Base-by-base conservation (phyloP, 2,329 filamentous ascomycete genomes). In the Cladosporium cucumerinum region DNA sequence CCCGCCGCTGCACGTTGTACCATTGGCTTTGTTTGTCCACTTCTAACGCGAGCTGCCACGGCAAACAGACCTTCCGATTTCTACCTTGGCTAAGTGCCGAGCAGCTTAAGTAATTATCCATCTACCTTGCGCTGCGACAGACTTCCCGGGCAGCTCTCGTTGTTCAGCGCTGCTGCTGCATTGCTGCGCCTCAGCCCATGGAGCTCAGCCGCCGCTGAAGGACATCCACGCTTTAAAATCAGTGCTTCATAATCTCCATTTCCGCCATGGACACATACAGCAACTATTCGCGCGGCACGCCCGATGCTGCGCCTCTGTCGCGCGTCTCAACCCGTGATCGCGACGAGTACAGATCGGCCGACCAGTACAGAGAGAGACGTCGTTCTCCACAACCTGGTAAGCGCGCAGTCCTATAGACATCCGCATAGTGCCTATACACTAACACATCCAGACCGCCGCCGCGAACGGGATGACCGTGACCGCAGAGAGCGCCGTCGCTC, bases 401-500 rank as follows among this genome's bases (percentile, higher is more conserved):
- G 68, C 12, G 25, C 18, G 28, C 16, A n/a, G 18, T 21, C 30
- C 18, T 21, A 11, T 6, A 32, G 8, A 3, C 18, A 21, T 52
- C 26, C 51, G 18, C 26, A n/a, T 16, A 1, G 34, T 18, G 12
- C 39, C 25, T 21, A 28, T 52, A 57, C n/a, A 32, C 54, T 57
- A 57, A 64, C 16, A 32, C 18, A 32, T 11, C 48, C 28, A 71
- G 74, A 78, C 63, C 73, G 75, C 21, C 72, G 75, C 25, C 69
- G 70, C 66, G 76, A 80, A 65, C 71, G 70, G 52, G 71, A 70
- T n/a, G 61, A 64, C 21, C 61, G 61, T 43, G 55, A 57, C 14
- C 60, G 60, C 58, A 76, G 81, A 61, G 76, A 77, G 58, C 89
- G 89, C 67, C 91, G 89, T 52, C 87, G 89, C 68, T 92, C 89